These are phyloP conservation scores for Panicum virgatum DNA, from an alignment of 202 grass and related monocot species.

Conservation along the genomic window DNA sequence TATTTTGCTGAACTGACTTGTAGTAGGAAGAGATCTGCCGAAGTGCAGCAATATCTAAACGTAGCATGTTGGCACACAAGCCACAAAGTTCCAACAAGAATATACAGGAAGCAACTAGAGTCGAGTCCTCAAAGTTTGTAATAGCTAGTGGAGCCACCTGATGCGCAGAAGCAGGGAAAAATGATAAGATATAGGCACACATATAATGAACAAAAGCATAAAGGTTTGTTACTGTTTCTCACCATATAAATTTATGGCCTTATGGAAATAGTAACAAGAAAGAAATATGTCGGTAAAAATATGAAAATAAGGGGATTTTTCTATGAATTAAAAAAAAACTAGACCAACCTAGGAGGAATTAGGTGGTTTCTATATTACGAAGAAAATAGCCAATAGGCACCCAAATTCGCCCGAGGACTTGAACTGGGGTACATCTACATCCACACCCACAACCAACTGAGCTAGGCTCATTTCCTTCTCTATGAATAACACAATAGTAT, in stretches of 20 bases:
- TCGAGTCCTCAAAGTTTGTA: constrained; percentile 82
- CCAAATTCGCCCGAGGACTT: background rate
- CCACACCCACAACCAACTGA: background rate
- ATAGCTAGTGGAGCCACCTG: constrained; percentile 91
- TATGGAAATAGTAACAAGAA: background rate
- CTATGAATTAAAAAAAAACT: background rate
- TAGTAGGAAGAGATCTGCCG: constrained; percentile 77
- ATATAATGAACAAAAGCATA: constrained; percentile 28
- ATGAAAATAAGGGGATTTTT: background rate
- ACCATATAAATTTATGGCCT: background rate
- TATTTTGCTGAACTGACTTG: constrained; percentile 53
- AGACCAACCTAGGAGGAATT: background rate
- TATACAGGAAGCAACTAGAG: constrained; percentile 76
- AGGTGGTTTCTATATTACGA: background rate
- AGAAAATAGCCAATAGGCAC: background rate
- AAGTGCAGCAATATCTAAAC: constrained; percentile 89
- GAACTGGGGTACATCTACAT: background rate
- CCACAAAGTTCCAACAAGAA: constrained; percentile 97
- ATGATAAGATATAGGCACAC: constrained; percentile 20
- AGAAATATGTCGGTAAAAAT: background rate
- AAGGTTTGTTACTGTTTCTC: background rate
- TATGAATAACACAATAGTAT: background rate
- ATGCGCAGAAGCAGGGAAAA: constrained; percentile 36
- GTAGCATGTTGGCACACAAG: constrained; percentile 80
- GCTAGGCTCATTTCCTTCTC: background rate